Conservation (phyloP, 176 grass and related monocot species). For the Eleusine indica region DNA sequence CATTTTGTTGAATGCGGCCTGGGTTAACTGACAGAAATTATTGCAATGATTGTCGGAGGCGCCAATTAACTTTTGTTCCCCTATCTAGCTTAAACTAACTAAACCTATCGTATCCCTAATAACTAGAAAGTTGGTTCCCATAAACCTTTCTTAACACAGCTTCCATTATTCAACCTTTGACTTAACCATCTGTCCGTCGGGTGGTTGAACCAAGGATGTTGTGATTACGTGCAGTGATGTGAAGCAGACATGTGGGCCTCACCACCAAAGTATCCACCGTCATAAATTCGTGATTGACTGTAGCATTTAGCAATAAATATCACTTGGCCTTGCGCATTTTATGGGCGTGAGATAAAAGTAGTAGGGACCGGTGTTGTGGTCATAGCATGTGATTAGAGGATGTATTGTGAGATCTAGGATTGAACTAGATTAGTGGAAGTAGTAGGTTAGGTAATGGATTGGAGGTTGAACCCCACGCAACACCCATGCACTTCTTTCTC, state of each 20-base stretch:
- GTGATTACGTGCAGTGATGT: background rate
- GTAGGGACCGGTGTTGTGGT: background rate
- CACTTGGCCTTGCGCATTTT: background rate
- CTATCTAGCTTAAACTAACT: background rate
- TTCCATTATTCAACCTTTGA: background rate
- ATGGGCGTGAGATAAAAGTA: background rate
- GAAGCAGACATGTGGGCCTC: background rate
- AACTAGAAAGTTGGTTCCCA: background rate
- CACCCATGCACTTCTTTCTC: background rate
- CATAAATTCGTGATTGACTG: background rate
- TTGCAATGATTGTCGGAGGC: constrained; percentile 4
- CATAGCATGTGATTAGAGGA: background rate
- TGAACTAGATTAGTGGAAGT: background rate
- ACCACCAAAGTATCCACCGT: background rate
- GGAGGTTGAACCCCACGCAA: constrained; percentile 17
- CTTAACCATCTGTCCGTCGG: background rate
- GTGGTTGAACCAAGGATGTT: background rate
- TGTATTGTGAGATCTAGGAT: background rate
- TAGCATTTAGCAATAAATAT: background rate
- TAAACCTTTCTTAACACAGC: background rate
- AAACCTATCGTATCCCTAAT: background rate
- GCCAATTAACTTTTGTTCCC: background rate
- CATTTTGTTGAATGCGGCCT: too few species aligned
- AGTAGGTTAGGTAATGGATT: background rate
- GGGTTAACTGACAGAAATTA: background rate